phyloP scores from a whole-genome alignment of 2,329 filamentous ascomycete species.

The Sporothrix euskadiensis region DNA sequence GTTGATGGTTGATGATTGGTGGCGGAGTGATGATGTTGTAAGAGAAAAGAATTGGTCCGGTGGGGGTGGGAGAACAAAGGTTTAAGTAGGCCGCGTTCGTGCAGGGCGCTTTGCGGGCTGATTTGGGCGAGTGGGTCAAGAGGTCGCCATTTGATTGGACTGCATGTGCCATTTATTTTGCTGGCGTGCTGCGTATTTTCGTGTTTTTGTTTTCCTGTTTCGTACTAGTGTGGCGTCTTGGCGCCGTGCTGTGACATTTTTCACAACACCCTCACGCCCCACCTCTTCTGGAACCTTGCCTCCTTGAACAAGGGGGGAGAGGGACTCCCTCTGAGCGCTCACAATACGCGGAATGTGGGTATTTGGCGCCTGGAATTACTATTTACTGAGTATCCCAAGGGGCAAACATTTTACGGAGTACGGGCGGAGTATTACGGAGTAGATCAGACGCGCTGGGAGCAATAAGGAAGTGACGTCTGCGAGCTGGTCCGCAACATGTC shows the following conservation, averaged over 20 bases:
- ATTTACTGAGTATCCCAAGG: background rate
- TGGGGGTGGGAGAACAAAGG: slow-evolving; percentile 47
- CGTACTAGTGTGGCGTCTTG: background rate
- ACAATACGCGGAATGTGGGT: background rate
- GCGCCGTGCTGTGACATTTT: background rate
- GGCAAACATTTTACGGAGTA: background rate
- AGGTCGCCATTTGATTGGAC: slow-evolving; percentile 6
- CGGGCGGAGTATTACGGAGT: too few relatives aligned
- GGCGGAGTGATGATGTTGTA: slow-evolving; percentile 40
- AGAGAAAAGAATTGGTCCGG: slow-evolving; percentile 41
- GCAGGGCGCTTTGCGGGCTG: slow-evolving; percentile 40
- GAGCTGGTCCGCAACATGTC: background rate
- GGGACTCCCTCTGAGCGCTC: background rate
- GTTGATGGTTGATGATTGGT: slow-evolving; percentile 39
- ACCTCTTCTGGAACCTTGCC: background rate
- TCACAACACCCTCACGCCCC: background rate
- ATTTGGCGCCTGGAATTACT: background rate
- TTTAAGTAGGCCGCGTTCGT: slow-evolving; percentile 42
- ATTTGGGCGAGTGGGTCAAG: slow-evolving; percentile 35
- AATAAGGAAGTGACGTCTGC: background rate
- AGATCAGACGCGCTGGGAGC: background rate
- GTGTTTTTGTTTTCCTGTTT: slow-evolving; percentile 14
- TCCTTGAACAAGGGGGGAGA: background rate
- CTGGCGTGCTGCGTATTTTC: slow-evolving; percentile 21
- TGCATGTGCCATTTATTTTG: background rate